Conservation (phyloP, 768 basidiomycete genomes). For the Kwoniella bestiolae region DNA sequence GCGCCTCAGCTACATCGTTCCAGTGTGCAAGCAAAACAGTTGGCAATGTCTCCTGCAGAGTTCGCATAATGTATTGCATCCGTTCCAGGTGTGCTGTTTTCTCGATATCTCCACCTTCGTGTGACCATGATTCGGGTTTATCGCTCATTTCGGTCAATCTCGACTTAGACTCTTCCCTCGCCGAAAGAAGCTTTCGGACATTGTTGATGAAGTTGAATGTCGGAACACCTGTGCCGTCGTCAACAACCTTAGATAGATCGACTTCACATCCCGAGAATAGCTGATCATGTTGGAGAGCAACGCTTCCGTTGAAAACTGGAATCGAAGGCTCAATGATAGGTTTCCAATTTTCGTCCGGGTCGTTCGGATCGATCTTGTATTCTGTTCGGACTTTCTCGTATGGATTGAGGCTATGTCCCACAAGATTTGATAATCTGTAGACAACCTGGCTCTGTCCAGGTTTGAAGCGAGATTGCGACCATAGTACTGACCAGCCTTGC, state of each 20-base stretch:
- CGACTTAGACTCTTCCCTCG: neutral
- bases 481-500: neutral
- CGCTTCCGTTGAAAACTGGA: neutral
- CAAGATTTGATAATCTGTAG: neutral
- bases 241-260: neutral
- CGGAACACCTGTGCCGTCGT: neutral
- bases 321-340: neutral
- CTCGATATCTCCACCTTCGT: neutral
- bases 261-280: neutral
- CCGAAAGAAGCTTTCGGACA: neutral
- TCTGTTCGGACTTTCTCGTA: neutral
- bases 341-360: neutral
- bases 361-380: neutral
- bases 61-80: neutral
- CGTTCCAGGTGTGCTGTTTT: neutral
- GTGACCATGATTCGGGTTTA: neutral
- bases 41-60: neutral
- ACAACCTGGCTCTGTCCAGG: neutral
- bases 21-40: neutral
- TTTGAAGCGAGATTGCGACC: neutral
- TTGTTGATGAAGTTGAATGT: neutral
- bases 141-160: neutral
- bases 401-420: neutral
- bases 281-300: neutral
- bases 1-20: neutral